Evolutionary conservation across 2,329 filamentous ascomycete genomes (phyloP), one percentile per base, ranked within the genome.

Genomic region (Alternaria gansuensis): DNA sequence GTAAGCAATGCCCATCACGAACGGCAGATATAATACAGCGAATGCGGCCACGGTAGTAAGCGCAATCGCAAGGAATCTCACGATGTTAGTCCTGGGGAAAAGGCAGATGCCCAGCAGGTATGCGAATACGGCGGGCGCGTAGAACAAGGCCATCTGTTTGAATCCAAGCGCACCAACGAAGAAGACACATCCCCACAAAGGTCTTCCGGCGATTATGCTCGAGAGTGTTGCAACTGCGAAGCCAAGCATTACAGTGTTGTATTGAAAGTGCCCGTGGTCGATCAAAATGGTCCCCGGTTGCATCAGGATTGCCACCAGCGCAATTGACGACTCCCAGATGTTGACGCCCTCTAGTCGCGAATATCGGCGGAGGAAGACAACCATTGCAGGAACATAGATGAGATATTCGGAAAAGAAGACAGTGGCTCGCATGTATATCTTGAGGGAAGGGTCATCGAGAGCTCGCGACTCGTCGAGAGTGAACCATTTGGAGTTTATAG

Each of bases 101-200:
- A 96, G 69, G 73, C 93, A 97, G 71, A 89, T 88, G 8, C 94
- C 95, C 0, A 98, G 82, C 2, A 99, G 87, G 73, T 93, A 99
- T 31, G 92, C 90, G 76, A 98, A 98, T 57, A 98, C 89, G 21
- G 90, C 89, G 13, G 96, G 93, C 3, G 96, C 93, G 78, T 97
- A 99, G 81, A 98, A 99, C 14, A 99, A 84, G 1, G 94, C 94
- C 96, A 99, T 99, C 78, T 99, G 95, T 82, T 99, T 99, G 83
- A 98, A 99, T 5, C 92, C 92, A n/a, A 99, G 82, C 3, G 94
- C 91, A 14, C 87, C 87, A 6, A 99, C 95, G 69, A 99, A 99
- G 81, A 97, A 97, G 59, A 97, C 86, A 62, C 92, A 93, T 26
- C 91, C 87, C 93, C 94, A 97, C 62, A 96, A 85, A 70, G 89